Evolutionary conservation across 192 early-diverging fungal genomes (phyloP).

Genomic region (Jimgerdemannia flammicorona): DNA sequence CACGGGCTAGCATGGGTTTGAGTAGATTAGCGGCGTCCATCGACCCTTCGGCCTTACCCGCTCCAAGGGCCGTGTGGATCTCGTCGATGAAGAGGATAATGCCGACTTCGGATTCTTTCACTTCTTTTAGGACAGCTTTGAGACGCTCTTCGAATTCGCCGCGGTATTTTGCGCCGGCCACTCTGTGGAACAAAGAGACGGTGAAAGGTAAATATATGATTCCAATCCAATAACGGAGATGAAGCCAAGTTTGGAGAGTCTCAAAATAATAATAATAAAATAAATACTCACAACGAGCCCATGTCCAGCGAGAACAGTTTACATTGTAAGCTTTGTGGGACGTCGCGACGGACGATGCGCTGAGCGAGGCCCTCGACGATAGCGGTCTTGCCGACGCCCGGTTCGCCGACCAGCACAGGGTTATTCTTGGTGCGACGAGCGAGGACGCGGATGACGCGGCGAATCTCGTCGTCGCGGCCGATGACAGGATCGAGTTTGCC

Average conservation of each 20-base stretch:
- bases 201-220: slow-evolving; percentile 9
- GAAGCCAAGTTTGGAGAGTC: too few species aligned
- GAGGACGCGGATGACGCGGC: slow-evolving; percentile 89
- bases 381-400: slow-evolving; percentile 80
- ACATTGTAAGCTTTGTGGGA: slow-evolving; percentile 79
- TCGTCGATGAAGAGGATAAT: slow-evolving; percentile 99
- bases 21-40: slow-evolving; percentile 93
- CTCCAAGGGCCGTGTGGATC: slow-evolving; percentile 92
- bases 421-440: slow-evolving; percentile 80
- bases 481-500: slow-evolving; percentile 98
- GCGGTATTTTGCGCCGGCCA: slow-evolving; percentile 94
- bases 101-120: slow-evolving; percentile 82
- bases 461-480: slow-evolving; percentile 95
- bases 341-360: slow-evolving; percentile 90
- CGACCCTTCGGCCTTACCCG: slow-evolving; percentile 84
- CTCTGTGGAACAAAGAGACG: slow-evolving; percentile 16
- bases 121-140: slow-evolving; percentile 94
- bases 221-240: background rate
- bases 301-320: slow-evolving; percentile 92
- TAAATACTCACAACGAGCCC: slow-evolving; percentile 62
- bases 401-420: slow-evolving; percentile 72
- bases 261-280: slow-evolving; percentile 22
- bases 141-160: slow-evolving; percentile 99
- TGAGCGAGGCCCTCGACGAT: slow-evolving; percentile 95
- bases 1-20: slow-evolving; percentile 98